Conservation (phyloP, 345 rosid genomes). For the Salix udensis region DNA sequence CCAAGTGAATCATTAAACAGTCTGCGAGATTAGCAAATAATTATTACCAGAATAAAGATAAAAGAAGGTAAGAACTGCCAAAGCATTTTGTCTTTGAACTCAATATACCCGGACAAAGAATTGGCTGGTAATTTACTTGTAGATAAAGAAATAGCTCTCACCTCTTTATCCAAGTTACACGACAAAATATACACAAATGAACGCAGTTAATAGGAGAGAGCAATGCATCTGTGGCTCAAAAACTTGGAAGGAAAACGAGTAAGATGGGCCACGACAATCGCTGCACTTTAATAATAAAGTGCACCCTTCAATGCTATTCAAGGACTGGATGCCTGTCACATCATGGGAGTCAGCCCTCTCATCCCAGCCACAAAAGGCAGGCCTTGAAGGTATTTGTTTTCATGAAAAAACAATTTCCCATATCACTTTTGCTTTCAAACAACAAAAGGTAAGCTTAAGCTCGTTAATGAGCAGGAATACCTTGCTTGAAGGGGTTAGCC, state of each 20-base stretch:
- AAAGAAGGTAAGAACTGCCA: neutral
- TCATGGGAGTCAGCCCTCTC: conserved; percentile 27
- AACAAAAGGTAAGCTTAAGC: neutral
- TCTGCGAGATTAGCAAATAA: neutral
- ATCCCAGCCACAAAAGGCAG: conserved; percentile 27
- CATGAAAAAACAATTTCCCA: neutral
- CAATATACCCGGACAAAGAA: neutral
- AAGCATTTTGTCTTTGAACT: neutral
- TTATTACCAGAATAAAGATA: conserved; percentile 1
- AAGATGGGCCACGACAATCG: conserved; percentile 15
- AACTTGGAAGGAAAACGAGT: neutral
- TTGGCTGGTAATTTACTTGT: neutral
- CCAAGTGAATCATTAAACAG: neutral
- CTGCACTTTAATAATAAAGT: conserved; percentile 12
- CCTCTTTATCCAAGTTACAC: neutral
- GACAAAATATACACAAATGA: neutral
- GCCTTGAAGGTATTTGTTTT: conserved; percentile 14
- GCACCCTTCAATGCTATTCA: conserved; percentile 13
- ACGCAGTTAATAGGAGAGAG: neutral
- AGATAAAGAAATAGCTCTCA: neutral
- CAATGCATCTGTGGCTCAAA: neutral
- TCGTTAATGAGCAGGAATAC: conserved; percentile 4
- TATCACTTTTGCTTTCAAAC: neutral
- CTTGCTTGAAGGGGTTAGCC: neutral
- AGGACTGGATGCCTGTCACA: conserved; percentile 29